Evolutionary conservation across 1,284 basidiomycete species (phyloP).

Genomic region (Ceratobasidium sp.): DNA sequence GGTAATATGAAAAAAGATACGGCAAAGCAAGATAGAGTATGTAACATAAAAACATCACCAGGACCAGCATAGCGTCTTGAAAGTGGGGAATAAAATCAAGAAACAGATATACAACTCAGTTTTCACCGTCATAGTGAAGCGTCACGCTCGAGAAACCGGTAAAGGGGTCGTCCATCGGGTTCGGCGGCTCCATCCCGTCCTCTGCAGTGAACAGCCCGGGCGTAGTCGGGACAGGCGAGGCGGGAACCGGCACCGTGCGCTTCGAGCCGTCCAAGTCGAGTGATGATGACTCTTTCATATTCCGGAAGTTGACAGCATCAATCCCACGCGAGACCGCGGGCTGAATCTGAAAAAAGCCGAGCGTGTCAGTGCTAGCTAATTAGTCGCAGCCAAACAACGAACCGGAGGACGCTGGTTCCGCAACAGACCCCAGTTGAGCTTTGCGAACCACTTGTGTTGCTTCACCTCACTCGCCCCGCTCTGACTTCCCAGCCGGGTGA

Average conservation of each 20-base stretch:
- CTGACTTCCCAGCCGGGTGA: conserved; percentile 86
- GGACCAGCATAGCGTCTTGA: conserved; percentile 36
- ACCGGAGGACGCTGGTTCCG: conserved; percentile 94
- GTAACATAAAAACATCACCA: conserved; percentile 23
- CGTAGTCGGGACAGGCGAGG: conserved; percentile 61
- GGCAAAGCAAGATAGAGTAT: conserved; percentile 33
- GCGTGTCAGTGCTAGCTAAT: conserved; percentile 48
- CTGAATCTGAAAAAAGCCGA: conserved; percentile 69
- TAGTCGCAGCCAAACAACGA: conserved; percentile 55
- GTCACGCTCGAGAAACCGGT: conserved; percentile 89
- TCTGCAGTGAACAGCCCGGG: conserved; percentile 56
- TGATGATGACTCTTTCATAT: conserved; percentile 88
- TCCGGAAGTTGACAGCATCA: conserved; percentile 91
- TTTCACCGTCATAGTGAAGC: conserved; percentile 81
- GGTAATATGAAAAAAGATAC: conserved; percentile 16
- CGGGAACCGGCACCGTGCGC: conserved; percentile 57
- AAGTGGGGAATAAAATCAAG: not conserved
- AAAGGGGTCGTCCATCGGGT: conserved; percentile 68
- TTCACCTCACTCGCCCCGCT: conserved; percentile 98
- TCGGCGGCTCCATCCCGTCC: conserved; percentile 62
- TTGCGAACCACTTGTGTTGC: conserved; percentile 97
- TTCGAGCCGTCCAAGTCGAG: conserved; percentile 78
- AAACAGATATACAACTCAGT: conserved; percentile 5
- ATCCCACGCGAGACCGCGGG: conserved; percentile 83
- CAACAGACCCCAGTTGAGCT: conserved; percentile 96